phyloP scores from a whole-genome alignment of 192 early-diverging fungal species.

The Diversispora eburnea region DNA sequence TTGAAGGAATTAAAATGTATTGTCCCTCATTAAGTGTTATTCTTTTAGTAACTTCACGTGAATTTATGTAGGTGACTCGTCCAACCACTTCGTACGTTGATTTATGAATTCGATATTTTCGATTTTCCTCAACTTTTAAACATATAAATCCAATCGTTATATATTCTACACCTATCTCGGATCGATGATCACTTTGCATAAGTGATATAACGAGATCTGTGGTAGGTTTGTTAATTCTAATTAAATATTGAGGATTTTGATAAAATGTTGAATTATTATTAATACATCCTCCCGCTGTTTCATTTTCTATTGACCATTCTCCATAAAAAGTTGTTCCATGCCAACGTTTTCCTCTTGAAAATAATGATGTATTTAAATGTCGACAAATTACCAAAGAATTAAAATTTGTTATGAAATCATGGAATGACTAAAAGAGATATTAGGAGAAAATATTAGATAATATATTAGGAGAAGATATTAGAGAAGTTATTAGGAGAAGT shows the following conservation, averaged over 20 bases:
- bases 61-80: constrained; percentile 41
- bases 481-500: neutral
- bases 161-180: neutral
- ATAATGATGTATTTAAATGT: constrained; percentile 31
- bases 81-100: constrained; percentile 37
- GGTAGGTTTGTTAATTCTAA: constrained; percentile 23
- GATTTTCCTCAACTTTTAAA: constrained; percentile 41
- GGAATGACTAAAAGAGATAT: constrained; percentile 2
- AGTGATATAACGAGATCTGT: constrained; percentile 34
- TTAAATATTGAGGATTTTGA: constrained; percentile 42
- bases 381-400: constrained; percentile 42
- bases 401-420: constrained; percentile 46
- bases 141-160: constrained; percentile 40
- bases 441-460: neutral
- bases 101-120: constrained; percentile 43
- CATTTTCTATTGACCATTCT: constrained; percentile 36
- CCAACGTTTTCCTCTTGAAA: constrained; percentile 33
- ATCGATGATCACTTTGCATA: constrained; percentile 41
- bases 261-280: constrained; percentile 39
- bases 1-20: constrained; percentile 43
- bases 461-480: neutral
- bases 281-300: constrained; percentile 43
- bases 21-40: constrained; percentile 31
- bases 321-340: constrained; percentile 35
- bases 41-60: constrained; percentile 38